These are phyloP conservation scores for Sechiopsis laciniata DNA, from an alignment of 306 rosid genomes.

Conservation along the genomic window DNA sequence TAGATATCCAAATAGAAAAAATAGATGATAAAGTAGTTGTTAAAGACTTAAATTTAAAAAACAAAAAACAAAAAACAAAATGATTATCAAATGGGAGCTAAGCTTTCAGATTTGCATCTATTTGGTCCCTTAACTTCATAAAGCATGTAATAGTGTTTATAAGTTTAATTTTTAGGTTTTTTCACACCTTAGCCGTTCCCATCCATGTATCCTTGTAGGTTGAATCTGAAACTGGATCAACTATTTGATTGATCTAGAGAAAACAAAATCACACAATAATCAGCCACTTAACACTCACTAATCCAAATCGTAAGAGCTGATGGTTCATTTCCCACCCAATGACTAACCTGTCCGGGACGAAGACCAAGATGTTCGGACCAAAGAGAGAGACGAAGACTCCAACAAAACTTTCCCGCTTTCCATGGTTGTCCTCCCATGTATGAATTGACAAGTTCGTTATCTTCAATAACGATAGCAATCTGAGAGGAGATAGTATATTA, in stretches of 20 bases:
- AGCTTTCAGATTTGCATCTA: neutral
- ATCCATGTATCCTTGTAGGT: constrained; percentile 89
- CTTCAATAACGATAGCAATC: constrained; percentile 84
- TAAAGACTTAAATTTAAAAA: too few species aligned
- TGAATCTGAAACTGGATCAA: constrained; percentile 73
- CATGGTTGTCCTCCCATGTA: constrained; percentile 86
- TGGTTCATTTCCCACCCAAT: neutral
- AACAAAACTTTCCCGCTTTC: constrained; percentile 87
- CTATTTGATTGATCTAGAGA: constrained; percentile 54
- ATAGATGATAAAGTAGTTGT: too few species aligned
- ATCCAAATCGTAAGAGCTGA: neutral
- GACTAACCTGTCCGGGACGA: constrained; percentile 63
- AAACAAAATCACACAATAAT: constrained; percentile 24
- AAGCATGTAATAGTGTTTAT: too few species aligned
- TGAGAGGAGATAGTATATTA: constrained; percentile 32
- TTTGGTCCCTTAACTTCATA: too few species aligned
- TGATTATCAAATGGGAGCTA: too few species aligned
- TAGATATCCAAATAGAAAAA: too few species aligned
- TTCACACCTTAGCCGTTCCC: constrained; percentile 88
- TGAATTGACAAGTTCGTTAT: constrained; percentile 61
- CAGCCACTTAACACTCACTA: constrained; percentile 18
- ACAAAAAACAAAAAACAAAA: too few species aligned
- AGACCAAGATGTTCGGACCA: constrained; percentile 98
- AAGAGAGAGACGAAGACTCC: constrained; percentile 72
- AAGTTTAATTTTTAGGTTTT: neutral